Evolutionary conservation across 352 stramenopile genomes (phyloP), one percentile per base, ranked within the genome.

Genomic region (Phytophthora hybrid): DNA sequence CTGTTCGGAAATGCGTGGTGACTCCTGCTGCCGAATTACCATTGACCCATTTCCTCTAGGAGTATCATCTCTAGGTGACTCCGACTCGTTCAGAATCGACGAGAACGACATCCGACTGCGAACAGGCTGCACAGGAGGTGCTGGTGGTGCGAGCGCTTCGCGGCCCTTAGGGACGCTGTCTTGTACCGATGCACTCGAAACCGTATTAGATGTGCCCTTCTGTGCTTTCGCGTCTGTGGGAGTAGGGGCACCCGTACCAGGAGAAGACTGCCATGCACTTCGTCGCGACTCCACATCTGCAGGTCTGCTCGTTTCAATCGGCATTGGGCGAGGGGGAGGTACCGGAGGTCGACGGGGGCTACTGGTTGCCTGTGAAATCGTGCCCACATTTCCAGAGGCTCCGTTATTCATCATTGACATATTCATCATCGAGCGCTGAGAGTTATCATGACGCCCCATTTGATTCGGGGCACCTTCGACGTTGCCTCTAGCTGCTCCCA

Each of bases 101-200:
- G 88, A 95, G 51, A 97, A 97, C 46, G 90, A 97, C 90, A 97
- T 97, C n/a, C 88, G 79, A 67, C 89, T 96, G 16, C 76, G 72
- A 59, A 83, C 70, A 60, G 76, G 61, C 31, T 78, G 68, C 19
- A 76, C 55, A 44, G 63, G 71, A 29, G 59, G 61, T 16, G 57
- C 63, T 60, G 75, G 71, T 3, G 55, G 62, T 21, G 59, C 73
- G 34, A 80, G 59, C 21, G 61, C 63, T 51, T 66, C 58, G 49
- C 73, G 69, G 1, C 57, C 69, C 65, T 73, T 70, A 14, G 46
- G 54, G 18, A 16, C 34, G 37, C 64, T 66, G 21, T 59, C 41
- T 56, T 65, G 47, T 18, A 29, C 51, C 9, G 32, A 18, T 53
- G 51, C 10, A 44, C 29, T 32, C 16, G 53, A 32, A 55, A 39